Evolutionary conservation across 169 alveolate species (phyloP).

Genomic region (Eimeria maxima): DNA sequence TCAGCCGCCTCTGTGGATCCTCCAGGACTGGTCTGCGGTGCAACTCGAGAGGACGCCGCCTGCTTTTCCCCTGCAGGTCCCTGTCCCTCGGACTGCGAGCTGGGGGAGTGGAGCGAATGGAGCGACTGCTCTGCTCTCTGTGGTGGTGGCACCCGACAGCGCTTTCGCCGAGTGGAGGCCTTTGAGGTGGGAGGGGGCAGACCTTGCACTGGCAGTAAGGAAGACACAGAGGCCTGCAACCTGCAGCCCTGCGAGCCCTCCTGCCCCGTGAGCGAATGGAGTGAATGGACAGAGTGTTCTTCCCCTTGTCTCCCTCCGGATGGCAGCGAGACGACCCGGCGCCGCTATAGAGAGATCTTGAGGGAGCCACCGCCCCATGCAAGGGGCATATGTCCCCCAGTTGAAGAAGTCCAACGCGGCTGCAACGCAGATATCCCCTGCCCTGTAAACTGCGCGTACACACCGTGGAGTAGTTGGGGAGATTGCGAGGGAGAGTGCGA

Average conservation of each 20-base stretch:
- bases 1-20: constrained; percentile 82
- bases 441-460: constrained; percentile 86
- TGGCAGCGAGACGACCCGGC: constrained; percentile 53
- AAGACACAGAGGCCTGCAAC: constrained; percentile 73
- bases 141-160: constrained; percentile 79
- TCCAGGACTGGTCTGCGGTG: constrained; percentile 82
- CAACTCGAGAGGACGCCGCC: constrained; percentile 37
- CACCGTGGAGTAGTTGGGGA: constrained; percentile 87
- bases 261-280: constrained; percentile 87
- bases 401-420: constrained; percentile 78
- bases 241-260: constrained; percentile 68
- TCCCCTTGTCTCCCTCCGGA: constrained; percentile 79
- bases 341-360: constrained; percentile 66
- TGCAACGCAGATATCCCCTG: constrained; percentile 87
- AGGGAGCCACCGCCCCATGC: constrained; percentile 34
- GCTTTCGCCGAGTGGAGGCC: constrained; percentile 61
- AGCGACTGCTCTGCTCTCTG: constrained; percentile 86
- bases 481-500: constrained; percentile 87
- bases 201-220: constrained; percentile 65
- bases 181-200: constrained; percentile 76
- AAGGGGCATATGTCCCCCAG: constrained; percentile 64
- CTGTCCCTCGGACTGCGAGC: constrained; percentile 85
- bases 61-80: constrained; percentile 75
- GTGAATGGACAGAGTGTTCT: constrained; percentile 86
- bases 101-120: constrained; percentile 87